These are phyloP conservation scores for Atkinsonella texensis DNA, from an alignment of 2,329 filamentous ascomycete genomes.

Conservation along the genomic window DNA sequence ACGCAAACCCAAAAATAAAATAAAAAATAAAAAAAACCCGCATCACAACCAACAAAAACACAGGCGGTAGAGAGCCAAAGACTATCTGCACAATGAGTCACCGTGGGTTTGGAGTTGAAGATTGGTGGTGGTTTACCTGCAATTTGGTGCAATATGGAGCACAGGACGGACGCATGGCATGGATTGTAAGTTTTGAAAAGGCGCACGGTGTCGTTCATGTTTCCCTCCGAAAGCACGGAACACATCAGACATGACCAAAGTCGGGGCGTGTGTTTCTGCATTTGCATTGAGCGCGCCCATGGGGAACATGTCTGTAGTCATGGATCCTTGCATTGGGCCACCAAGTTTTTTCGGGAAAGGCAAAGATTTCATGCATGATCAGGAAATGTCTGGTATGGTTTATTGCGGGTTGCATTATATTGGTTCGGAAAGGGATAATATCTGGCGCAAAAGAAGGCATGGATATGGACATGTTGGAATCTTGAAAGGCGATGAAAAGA, in stretches of 20 bases:
- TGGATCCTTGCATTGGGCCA: constrained; percentile 5
- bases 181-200: constrained; percentile 3
- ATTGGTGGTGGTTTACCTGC: constrained; percentile 3
- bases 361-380: constrained; percentile 6
- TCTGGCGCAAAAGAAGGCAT: constrained; percentile 4
- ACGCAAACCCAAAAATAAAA: neutral
- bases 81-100: neutral
- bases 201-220: constrained; percentile 4
- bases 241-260: constrained; percentile 2
- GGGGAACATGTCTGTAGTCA: constrained; percentile 5
- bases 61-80: neutral
- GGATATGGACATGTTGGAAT: constrained; percentile 3
- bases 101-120: constrained; percentile 3
- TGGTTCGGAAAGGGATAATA: neutral
- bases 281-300: constrained; percentile 4
- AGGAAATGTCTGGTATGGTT: constrained; percentile 2
- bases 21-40: neutral
- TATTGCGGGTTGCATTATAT: constrained; percentile 5
- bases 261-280: constrained; percentile 3
- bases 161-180: constrained; percentile 6
- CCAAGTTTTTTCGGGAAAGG: neutral
- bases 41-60: neutral
- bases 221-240: neutral
- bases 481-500: neutral
- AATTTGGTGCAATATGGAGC: constrained; percentile 3